Evolutionary conservation across 1,139 yeast genomes (phyloP).

Genomic region (Ogataea hybrid): DNA sequence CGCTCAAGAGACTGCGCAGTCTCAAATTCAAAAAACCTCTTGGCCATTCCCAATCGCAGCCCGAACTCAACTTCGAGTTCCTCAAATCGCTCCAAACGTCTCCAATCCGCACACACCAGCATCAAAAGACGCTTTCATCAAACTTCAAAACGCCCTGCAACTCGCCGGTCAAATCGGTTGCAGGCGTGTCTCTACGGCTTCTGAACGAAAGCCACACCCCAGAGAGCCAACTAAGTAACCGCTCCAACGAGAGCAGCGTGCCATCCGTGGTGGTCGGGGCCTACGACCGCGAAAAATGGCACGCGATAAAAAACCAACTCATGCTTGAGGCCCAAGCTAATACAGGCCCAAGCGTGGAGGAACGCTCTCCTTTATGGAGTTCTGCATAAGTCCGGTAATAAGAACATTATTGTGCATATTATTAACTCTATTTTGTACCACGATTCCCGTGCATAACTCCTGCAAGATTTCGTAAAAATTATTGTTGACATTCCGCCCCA

Average conservation of each 20-base stretch:
- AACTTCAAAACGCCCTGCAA: conserved; percentile 15
- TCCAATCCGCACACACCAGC: conserved; percentile 17
- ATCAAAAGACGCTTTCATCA: conserved; percentile 15
- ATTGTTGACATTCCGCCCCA: conserved; percentile 2
- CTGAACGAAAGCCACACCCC: conserved; percentile 25
- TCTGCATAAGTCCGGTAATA: background rate
- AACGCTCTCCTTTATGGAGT: background rate
- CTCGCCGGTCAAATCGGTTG: conserved; percentile 9
- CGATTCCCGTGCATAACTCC: background rate
- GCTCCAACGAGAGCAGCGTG: conserved; percentile 44
- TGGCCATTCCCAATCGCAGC: conserved; percentile 18
- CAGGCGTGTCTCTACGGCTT: background rate
- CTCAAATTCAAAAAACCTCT: conserved; percentile 17
- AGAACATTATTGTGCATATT: background rate
- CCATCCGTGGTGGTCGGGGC: conserved; percentile 63
- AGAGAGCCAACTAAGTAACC: conserved; percentile 37
- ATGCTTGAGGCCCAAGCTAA: conserved; percentile 2
- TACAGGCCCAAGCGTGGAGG: background rate
- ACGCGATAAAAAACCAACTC: conserved; percentile 40
- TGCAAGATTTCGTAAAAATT: background rate
- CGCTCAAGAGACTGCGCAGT: conserved; percentile 22
- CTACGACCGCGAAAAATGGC: conserved; percentile 66
- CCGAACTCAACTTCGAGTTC: conserved; percentile 21
- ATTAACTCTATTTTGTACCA: background rate
- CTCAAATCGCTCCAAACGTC: conserved; percentile 21